A percentile compares a stretch with the other conserved stretches of the same genome.
Conservation (phyloP, 441 rosid genomes). For the Monsonia emarginata region DNA sequence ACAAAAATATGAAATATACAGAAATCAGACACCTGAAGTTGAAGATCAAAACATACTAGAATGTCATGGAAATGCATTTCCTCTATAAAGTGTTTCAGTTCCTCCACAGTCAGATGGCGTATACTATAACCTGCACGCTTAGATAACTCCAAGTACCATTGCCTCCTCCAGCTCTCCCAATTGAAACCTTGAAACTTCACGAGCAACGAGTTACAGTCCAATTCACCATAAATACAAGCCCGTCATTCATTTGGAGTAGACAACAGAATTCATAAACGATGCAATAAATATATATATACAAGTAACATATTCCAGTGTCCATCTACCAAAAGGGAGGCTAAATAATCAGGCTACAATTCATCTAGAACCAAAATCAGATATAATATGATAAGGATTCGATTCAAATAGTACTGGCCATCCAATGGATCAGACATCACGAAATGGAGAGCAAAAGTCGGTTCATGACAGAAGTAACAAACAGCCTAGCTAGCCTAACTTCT, state of each 20-base stretch:
- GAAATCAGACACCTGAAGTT: background rate
- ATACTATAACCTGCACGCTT: slow-evolving; percentile 42
- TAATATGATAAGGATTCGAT: no score
- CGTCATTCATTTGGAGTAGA: background rate
- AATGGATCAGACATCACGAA: background rate
- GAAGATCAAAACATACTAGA: slow-evolving; percentile 26
- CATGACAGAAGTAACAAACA: background rate
- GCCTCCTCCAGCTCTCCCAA: slow-evolving; percentile 53
- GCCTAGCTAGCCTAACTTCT: background rate
- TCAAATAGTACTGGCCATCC: background rate
- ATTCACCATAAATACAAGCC: background rate
- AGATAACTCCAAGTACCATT: slow-evolving; percentile 39
- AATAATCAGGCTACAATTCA: background rate
- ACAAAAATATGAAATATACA: background rate
- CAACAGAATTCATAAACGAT: background rate
- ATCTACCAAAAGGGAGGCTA: background rate
- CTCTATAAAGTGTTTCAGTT: slow-evolving; percentile 37
- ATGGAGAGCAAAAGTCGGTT: background rate
- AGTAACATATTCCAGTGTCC: no score
- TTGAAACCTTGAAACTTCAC: slow-evolving; percentile 49
- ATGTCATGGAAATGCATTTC: slow-evolving; percentile 42
- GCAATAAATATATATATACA: no score
- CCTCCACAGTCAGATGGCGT: slow-evolving; percentile 48
- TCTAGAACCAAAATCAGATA: background rate
- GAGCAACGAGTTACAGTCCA: slow-evolving; percentile 11